Conservation (phyloP, 2,329 filamentous ascomycete species). For the Lecanosticta acicola region DNA sequence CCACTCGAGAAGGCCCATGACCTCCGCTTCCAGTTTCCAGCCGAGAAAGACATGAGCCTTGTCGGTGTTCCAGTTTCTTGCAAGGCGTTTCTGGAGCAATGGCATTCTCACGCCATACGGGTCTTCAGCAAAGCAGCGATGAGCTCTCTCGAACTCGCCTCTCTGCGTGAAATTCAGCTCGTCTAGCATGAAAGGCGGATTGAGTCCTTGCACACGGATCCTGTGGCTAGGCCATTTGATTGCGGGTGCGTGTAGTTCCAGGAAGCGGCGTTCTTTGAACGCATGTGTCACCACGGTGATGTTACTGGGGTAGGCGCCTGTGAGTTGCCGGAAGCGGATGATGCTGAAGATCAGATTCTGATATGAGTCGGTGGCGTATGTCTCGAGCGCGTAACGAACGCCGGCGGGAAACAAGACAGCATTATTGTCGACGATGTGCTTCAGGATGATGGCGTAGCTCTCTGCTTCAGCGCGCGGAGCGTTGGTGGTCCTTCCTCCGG, state of each 20-base stretch:
- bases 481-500: conserved; percentile 53
- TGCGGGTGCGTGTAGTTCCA: conserved; percentile 36
- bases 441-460: conserved; percentile 21
- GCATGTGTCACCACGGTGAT: conserved; percentile 44
- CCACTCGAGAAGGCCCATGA: conserved; percentile 25
- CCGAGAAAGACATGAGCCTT: conserved; percentile 17
- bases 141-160: conserved; percentile 36
- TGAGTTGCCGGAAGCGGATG: conserved; percentile 45
- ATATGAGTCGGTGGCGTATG: conserved; percentile 69
- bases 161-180: conserved; percentile 34
- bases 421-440: conserved; percentile 18
- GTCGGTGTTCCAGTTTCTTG: conserved; percentile 36
- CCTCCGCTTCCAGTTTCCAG: conserved; percentile 19
- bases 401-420: conserved; percentile 15
- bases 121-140: conserved; percentile 36
- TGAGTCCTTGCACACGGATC: conserved; percentile 41
- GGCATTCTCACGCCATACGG: conserved; percentile 34
- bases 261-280: conserved; percentile 43
- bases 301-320: conserved; percentile 37
- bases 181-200: conserved; percentile 38
- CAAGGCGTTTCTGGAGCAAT: conserved; percentile 36
- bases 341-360: conserved; percentile 78
- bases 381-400: conserved; percentile 18
- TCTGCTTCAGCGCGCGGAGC: conserved; percentile 25
- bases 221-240: conserved; percentile 40